Evolutionary conservation across 805 yeast species (phyloP).

Genomic region (Kockiozyma suomiensis): DNA sequence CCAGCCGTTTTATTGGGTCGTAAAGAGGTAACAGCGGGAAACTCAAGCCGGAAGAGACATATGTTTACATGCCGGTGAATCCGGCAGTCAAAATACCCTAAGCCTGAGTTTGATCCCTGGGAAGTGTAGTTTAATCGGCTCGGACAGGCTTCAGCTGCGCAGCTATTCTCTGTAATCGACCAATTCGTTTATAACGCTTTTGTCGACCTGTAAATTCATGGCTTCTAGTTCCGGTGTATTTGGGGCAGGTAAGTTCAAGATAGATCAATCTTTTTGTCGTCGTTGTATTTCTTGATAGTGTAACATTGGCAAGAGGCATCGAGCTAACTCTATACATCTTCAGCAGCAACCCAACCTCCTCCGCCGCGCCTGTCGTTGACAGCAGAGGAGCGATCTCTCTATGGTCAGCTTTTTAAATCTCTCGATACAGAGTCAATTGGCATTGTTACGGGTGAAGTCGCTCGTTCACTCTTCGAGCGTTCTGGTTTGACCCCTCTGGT

Average conservation of each 20-base stretch:
- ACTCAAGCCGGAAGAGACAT: background rate
- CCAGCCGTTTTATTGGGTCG: no score
- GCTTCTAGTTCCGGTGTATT: background rate
- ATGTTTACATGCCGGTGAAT: constrained; percentile 9
- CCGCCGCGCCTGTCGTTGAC: constrained; percentile 41
- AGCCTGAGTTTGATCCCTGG: background rate
- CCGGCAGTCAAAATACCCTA: background rate
- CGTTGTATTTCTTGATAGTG: background rate
- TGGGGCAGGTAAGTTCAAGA: constrained; percentile 5
- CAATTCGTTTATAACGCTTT: background rate
- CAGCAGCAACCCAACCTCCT: constrained; percentile 12
- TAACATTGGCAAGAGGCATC: background rate
- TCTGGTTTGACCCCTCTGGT: constrained; percentile 77
- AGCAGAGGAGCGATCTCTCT: constrained; percentile 74
- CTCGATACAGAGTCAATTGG: constrained; percentile 81
- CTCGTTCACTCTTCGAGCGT: constrained; percentile 79
- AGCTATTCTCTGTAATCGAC: background rate
- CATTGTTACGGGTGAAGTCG: constrained; percentile 82
- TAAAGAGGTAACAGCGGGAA: background rate
- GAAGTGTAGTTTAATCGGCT: background rate
- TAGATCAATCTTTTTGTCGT: background rate
- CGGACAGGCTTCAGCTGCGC: background rate
- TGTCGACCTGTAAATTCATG: background rate
- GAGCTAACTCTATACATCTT: background rate
- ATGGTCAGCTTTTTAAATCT: constrained; percentile 72